Evolutionary conservation across 768 basidiomycete genomes (phyloP).

Genomic region (Chiua virens): DNA sequence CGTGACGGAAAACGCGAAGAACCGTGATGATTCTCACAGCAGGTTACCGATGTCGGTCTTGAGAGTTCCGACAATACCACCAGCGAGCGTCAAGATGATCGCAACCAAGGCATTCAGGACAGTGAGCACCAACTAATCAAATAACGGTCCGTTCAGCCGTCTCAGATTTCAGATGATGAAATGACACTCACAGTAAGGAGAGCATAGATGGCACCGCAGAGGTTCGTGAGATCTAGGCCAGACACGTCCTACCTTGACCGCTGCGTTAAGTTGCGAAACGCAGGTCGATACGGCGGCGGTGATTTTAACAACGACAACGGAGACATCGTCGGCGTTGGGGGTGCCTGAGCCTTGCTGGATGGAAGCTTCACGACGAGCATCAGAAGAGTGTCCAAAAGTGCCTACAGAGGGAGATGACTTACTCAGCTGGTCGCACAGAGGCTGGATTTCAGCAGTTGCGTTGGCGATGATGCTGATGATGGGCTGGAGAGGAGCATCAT

Average conservation of each 20-base stretch:
- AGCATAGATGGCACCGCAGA: neutral
- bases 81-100: neutral
- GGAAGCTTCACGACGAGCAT: neutral
- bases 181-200: conserved; percentile 3
- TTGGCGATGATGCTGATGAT: conserved; percentile 1
- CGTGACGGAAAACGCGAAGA: neutral
- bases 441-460: neutral
- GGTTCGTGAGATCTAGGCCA: neutral
- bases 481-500: neutral
- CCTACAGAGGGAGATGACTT: neutral
- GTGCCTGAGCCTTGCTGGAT: neutral
- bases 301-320: conserved; percentile 2
- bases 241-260: neutral
- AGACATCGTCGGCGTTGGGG: neutral
- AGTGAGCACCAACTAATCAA: neutral
- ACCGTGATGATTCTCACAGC: neutral
- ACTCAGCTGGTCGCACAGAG: neutral
- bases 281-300: neutral
- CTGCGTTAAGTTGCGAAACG: neutral
- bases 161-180: no score
- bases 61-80: neutral
- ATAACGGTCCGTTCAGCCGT: neutral
- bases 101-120: neutral
- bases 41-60: neutral
- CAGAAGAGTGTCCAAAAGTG: accelerated